A percentile compares a stretch with the other conserved stretches of the same genome.
Conservation (phyloP, 306 rosid species). For the Carpinus fangiana region DNA sequence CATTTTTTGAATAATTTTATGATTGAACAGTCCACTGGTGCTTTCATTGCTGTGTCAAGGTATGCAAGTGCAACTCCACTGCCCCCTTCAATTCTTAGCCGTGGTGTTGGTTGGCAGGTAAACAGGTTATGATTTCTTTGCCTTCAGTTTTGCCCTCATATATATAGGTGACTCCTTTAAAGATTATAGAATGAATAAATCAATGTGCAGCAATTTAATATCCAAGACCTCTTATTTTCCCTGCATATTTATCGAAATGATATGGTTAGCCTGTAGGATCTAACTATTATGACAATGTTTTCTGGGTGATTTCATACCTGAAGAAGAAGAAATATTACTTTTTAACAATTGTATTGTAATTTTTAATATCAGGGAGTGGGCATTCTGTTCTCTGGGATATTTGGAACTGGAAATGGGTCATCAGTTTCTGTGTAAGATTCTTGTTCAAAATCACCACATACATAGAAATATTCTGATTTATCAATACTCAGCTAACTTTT, state of each 20-base stretch:
- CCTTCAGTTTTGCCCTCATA: not conserved
- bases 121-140: not conserved
- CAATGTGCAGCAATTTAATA: not conserved
- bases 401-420: constrained; percentile 91
- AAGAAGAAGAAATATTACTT: not conserved
- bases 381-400: constrained; percentile 81
- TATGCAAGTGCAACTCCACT: constrained; percentile 91
- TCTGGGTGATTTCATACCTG: not conserved
- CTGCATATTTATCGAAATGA: not conserved
- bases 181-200: not conserved
- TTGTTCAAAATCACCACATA: constrained; percentile 19
- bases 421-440: constrained; percentile 86
- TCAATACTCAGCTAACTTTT: not conserved
- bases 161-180: not conserved
- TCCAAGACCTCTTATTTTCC: not conserved
- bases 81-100: constrained; percentile 92
- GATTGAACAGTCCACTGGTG: constrained; percentile 79
- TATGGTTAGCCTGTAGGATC: not conserved
- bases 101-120: constrained; percentile 99
- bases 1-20: not conserved
- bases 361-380: constrained; percentile 75
- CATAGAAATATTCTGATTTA: constrained; percentile 17
- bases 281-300: not conserved
- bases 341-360: not conserved
- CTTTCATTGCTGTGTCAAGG: constrained; percentile 81